These are phyloP conservation scores for Fusarium tanahbumbuense DNA, from an alignment of 2,329 filamentous ascomycete genomes.

Conservation along the genomic window DNA sequence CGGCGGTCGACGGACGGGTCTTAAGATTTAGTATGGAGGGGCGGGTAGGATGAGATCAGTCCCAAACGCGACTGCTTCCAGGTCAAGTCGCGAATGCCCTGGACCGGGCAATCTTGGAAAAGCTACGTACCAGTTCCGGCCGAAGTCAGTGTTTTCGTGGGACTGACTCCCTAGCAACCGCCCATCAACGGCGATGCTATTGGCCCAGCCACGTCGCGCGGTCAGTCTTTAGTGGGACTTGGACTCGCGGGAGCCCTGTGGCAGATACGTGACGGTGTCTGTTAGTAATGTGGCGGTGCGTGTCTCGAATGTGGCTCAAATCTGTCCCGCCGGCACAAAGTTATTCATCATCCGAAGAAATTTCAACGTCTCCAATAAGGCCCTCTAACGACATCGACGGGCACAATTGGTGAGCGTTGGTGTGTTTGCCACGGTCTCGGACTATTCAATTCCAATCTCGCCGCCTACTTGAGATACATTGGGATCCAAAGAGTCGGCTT, in stretches of 20 bases:
- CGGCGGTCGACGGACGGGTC: slow-evolving; percentile 12
- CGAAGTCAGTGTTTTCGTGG: slow-evolving; percentile 26
- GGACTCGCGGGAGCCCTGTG: slow-evolving; percentile 36
- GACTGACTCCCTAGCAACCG: slow-evolving; percentile 53
- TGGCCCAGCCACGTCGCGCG: slow-evolving; percentile 52
- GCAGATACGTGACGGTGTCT: slow-evolving; percentile 23
- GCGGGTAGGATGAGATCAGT: slow-evolving; percentile 40
- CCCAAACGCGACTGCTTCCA: slow-evolving; percentile 42
- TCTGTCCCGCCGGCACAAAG: slow-evolving; percentile 37
- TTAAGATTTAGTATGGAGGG: slow-evolving; percentile 43
- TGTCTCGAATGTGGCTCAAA: neutral
- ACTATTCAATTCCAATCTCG: slow-evolving; percentile 18
- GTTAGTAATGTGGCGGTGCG: slow-evolving; percentile 37
- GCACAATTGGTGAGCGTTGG: slow-evolving; percentile 34
- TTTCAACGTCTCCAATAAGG: slow-evolving; percentile 39
- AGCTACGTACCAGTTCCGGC: slow-evolving; percentile 29
- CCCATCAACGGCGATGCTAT: slow-evolving; percentile 64
- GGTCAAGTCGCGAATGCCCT: slow-evolving; percentile 27
- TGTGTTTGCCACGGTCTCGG: slow-evolving; percentile 30
- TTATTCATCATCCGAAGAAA: slow-evolving; percentile 47
- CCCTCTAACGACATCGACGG: slow-evolving; percentile 25
- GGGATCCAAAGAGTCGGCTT: slow-evolving; percentile 13
- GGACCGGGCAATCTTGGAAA: slow-evolving; percentile 18
- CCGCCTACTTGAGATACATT: slow-evolving; percentile 13
- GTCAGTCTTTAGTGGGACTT: slow-evolving; percentile 12